These are phyloP conservation scores for Microstegium vimineum DNA, from an alignment of 176 grass and related monocot species.

Conservation along the genomic window DNA sequence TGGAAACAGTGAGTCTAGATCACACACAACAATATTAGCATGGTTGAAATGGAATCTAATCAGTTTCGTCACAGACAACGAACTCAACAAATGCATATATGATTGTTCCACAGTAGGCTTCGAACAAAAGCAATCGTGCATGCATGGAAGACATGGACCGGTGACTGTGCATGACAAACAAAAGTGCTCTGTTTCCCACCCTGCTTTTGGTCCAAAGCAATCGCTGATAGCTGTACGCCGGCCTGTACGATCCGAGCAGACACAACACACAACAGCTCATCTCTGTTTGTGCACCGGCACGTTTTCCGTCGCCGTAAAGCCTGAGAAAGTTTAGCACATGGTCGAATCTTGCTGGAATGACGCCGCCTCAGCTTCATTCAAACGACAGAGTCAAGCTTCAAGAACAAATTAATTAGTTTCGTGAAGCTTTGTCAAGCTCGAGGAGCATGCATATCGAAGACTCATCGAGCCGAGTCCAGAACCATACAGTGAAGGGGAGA, in stretches of 20 bases:
- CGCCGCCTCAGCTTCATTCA: neutral
- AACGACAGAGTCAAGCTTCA: too few relatives aligned
- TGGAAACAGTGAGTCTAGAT: too few relatives aligned
- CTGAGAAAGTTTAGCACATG: neutral
- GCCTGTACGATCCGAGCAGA: neutral
- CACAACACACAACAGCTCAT: neutral
- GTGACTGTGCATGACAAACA: neutral
- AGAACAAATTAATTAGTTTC: too few relatives aligned
- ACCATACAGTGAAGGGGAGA: too few relatives aligned
- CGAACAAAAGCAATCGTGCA: neutral
- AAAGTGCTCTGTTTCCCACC: neutral
- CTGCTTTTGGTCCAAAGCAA: neutral
- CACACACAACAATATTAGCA: too few relatives aligned
- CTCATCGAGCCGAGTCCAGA: too few relatives aligned
- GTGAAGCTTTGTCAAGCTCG: too few relatives aligned
- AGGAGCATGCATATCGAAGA: too few relatives aligned
- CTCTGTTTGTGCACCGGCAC: neutral
- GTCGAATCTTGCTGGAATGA: neutral
- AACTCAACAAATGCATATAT: neutral
- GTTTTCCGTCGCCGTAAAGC: neutral
- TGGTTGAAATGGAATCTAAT: neutral
- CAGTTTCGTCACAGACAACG: neutral
- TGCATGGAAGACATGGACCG: neutral
- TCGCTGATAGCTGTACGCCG: neutral
- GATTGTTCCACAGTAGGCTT: neutral